Conservation (phyloP, 148 eudicot species). For the Pharnaceum exiguum region DNA sequence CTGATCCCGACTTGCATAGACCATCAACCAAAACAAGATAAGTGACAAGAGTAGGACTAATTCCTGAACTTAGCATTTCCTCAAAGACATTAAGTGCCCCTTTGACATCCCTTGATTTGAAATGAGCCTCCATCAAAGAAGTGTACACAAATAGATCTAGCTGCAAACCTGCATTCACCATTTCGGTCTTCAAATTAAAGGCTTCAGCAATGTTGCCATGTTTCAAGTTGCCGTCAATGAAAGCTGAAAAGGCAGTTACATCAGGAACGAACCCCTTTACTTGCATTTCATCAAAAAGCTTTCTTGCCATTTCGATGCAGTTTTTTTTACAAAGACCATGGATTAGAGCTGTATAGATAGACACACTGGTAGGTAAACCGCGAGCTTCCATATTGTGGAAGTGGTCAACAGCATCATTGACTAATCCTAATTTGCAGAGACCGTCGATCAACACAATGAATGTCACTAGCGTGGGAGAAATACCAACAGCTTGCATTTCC, state of each 20-base stretch:
- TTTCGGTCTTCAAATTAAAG: slow-evolving; percentile 39
- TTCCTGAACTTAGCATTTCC: slow-evolving; percentile 62
- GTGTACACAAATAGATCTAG: slow-evolving; percentile 76
- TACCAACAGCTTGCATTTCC: slow-evolving; percentile 54
- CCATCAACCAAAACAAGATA: slow-evolving; percentile 70
- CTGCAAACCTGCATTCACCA: slow-evolving; percentile 52
- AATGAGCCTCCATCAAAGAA: slow-evolving; percentile 54
- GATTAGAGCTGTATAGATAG: slow-evolving; percentile 70
- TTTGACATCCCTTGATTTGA: slow-evolving; percentile 48
- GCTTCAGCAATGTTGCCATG: slow-evolving; percentile 67
- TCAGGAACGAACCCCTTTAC: slow-evolving; percentile 65
- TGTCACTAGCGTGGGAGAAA: slow-evolving; percentile 59
- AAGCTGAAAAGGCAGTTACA: slow-evolving; percentile 62
- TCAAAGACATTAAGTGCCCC: slow-evolving; percentile 55
- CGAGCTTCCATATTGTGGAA: slow-evolving; percentile 40
- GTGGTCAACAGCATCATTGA: slow-evolving; percentile 56
- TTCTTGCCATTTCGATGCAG: slow-evolving; percentile 47
- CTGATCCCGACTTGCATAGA: slow-evolving; percentile 68
- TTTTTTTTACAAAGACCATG: slow-evolving; percentile 73
- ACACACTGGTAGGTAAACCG: slow-evolving; percentile 60
- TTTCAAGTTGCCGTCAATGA: slow-evolving; percentile 74
- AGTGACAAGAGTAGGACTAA: slow-evolving; percentile 57
- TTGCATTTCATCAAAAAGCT: slow-evolving; percentile 68
- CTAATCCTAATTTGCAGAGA: slow-evolving; percentile 68
- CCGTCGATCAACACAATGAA: slow-evolving; percentile 69